phyloP scores from a whole-genome alignment of 345 rosid species.

The Euclidium syriacum region DNA sequence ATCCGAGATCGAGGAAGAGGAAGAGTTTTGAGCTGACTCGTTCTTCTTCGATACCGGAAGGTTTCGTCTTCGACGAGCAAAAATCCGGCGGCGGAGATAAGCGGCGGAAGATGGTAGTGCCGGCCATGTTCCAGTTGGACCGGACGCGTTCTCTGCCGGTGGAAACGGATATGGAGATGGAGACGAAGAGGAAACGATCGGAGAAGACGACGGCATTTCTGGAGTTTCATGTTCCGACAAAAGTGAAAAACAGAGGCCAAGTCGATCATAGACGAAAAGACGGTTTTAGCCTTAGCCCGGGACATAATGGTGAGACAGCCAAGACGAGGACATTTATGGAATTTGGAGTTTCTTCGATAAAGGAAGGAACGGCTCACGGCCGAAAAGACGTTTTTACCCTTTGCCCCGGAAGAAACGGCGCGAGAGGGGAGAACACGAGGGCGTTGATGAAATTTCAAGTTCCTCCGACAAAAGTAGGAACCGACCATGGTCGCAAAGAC shows the following conservation, averaged over 20 bases:
- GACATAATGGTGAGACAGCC: too few relatives aligned
- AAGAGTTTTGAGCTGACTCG: conserved; percentile 32
- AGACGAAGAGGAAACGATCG: conserved; percentile 56
- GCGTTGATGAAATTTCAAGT: not conserved
- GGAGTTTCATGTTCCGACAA: not conserved
- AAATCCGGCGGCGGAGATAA: conserved; percentile 21
- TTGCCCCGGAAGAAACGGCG: too few relatives aligned
- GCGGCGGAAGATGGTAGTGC: conserved; percentile 19
- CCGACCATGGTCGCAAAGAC: not conserved
- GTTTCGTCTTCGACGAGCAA: conserved; percentile 25
- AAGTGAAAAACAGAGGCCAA: not conserved
- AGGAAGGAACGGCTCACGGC: too few relatives aligned
- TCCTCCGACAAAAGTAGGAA: not conserved
- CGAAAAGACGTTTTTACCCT: too few relatives aligned
- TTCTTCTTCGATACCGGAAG: conserved; percentile 67
- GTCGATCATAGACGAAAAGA: not conserved
- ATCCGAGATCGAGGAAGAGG: conserved; percentile 50
- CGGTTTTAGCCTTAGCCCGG: too few relatives aligned
- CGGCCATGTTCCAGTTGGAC: conserved; percentile 29
- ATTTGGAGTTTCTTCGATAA: not conserved
- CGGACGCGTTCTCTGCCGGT: conserved; percentile 68
- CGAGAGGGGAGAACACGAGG: conserved; percentile 54
- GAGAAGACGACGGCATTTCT: conserved; percentile 45
- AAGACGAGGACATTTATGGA: not conserved
- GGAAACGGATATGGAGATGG: conserved; percentile 49